These are phyloP conservation scores for Cystobasidium tubakii DNA, from an alignment of 768 basidiomycete species.

Conservation along the genomic window DNA sequence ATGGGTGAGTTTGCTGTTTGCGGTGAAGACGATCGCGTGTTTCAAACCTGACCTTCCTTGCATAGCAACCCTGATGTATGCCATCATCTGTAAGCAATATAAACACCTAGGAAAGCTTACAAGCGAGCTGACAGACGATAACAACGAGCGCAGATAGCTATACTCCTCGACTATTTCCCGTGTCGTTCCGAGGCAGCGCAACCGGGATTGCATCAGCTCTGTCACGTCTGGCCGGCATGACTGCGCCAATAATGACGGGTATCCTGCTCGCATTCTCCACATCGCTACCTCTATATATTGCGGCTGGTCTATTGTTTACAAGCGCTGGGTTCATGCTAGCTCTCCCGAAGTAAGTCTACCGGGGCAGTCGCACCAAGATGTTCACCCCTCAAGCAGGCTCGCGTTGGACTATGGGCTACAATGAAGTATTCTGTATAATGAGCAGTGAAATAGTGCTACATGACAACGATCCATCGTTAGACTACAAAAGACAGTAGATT, in stretches of 20 bases:
- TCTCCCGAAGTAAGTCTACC: conserved; percentile 14
- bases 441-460: background rate
- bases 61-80: conserved; percentile 55
- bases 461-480: background rate
- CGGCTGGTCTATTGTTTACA: conserved; percentile 37
- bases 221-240: conserved; percentile 59
- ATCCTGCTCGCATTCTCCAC: conserved; percentile 38
- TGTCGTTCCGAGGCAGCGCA: conserved; percentile 63
- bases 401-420: background rate
- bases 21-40: too few species aligned
- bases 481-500: conserved; percentile 7
- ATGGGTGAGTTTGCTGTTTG: conserved; percentile 46
- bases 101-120: background rate
- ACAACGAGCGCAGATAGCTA: conserved; percentile 53
- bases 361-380: too few species aligned
- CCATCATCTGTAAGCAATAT: conserved; percentile 39
- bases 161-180: conserved; percentile 73
- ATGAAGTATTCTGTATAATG: background rate
- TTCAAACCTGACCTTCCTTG: conserved; percentile 48
- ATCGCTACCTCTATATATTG: conserved; percentile 40
- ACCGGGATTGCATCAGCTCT: conserved; percentile 80
- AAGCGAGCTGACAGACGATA: conserved; percentile 38
- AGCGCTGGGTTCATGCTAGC: conserved; percentile 39
- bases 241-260: conserved; percentile 44
- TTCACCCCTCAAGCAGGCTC: too few species aligned